phyloP scores from a whole-genome alignment of 2,329 filamentous ascomycete genomes.

The Aspergillus vadensis region DNA sequence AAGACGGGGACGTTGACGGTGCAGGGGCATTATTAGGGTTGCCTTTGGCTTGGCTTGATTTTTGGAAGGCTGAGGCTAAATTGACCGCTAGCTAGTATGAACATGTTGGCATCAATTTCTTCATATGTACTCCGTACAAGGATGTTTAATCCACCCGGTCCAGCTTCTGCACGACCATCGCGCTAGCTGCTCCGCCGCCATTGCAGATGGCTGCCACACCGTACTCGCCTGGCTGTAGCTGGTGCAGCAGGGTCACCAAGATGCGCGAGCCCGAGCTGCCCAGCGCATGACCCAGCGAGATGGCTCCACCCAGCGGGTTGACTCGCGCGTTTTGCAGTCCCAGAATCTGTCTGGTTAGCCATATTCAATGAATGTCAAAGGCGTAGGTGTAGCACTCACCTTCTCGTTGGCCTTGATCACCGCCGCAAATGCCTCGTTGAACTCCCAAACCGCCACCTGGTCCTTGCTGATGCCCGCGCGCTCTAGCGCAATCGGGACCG shows the following conservation, averaged over 20 bases:
- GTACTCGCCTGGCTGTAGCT: conserved; percentile 88
- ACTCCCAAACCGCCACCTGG: conserved; percentile 93
- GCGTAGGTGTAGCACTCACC: conserved; percentile 47
- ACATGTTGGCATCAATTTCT: not conserved
- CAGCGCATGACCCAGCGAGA: conserved; percentile 86
- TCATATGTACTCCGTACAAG: too few relatives aligned
- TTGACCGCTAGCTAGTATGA: not conserved
- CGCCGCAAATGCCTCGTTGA: conserved; percentile 96
- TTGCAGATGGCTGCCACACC: conserved; percentile 97
- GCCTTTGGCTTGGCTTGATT: not conserved
- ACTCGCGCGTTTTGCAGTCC: conserved; percentile 77
- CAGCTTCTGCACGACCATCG: conserved; percentile 84
- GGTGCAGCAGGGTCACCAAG: conserved; percentile 84
- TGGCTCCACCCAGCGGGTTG: conserved; percentile 87
- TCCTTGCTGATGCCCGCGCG: conserved; percentile 88
- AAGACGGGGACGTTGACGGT: conserved; percentile 68
- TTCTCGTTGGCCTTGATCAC: conserved; percentile 95
- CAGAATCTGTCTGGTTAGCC: conserved; percentile 61
- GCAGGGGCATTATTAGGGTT: conserved; percentile 52
- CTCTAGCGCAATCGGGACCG: conserved; percentile 84
- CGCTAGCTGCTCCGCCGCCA: conserved; percentile 88
- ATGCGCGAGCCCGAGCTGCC: conserved; percentile 94
- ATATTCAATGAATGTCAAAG: not conserved
- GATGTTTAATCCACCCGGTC: conserved; percentile 47
- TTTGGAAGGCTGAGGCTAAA: not conserved